These are phyloP conservation scores for Aspergillus fijiensis DNA, from an alignment of 2,329 filamentous ascomycete species.

Conservation along the genomic window DNA sequence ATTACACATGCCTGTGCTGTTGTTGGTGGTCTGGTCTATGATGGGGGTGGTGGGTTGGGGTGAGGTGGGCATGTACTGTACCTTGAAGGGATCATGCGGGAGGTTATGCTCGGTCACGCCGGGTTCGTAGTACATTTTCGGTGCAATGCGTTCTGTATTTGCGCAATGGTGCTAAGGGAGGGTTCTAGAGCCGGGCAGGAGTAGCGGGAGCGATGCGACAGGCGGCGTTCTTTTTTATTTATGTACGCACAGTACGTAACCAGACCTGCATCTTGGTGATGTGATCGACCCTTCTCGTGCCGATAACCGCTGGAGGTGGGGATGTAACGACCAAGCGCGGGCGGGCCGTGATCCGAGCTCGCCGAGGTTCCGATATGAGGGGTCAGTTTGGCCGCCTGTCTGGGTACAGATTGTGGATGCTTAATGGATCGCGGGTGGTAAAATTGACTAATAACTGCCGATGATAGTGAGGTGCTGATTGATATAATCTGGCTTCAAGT, in stretches of 20 bases:
- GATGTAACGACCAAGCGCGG: neutral
- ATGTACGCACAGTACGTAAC: too few species aligned
- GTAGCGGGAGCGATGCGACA: neutral
- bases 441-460: too few species aligned
- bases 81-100: constrained; percentile 58
- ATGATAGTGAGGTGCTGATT: too few species aligned
- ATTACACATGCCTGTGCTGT: constrained; percentile 51
- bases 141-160: neutral
- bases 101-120: constrained; percentile 54
- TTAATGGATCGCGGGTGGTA: neutral
- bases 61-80: constrained; percentile 13
- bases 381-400: neutral
- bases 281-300: neutral
- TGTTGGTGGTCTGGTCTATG: too few species aligned
- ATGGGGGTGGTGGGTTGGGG: too few species aligned
- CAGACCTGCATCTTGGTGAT: too few species aligned
- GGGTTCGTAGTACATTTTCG: constrained; percentile 54
- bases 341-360: neutral
- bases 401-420: neutral
- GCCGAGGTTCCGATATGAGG: neutral
- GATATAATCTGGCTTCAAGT: too few species aligned
- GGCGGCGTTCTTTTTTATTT: neutral
- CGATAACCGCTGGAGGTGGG: neutral
- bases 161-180: neutral
- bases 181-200: neutral